Percentiles rank a stretch among this genome's conserved stretches.
These are phyloP conservation scores for Amylostereum areolatum DNA, from an alignment of 1,284 basidiomycete genomes.

Conservation along the genomic window DNA sequence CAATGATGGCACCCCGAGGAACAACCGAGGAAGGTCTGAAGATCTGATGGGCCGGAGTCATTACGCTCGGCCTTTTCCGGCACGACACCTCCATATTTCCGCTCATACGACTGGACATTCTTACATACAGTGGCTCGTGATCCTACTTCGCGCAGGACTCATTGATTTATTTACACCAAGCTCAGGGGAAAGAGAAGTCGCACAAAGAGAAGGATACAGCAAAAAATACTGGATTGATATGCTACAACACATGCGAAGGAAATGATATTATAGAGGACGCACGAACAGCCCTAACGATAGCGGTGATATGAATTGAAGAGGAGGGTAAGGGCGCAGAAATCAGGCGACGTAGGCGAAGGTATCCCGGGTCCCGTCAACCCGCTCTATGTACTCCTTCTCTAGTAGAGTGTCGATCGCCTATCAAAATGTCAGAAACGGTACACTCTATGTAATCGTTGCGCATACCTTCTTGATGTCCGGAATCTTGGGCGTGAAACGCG, in stretches of 20 bases:
- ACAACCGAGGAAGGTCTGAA: too few relatives aligned
- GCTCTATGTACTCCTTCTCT: slow-evolving; percentile 97
- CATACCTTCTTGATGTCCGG: slow-evolving; percentile 85
- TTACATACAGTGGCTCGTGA: too few relatives aligned
- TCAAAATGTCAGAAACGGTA: slow-evolving; percentile 22
- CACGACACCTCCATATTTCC: too few relatives aligned
- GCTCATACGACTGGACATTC: too few relatives aligned
- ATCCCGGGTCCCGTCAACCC: slow-evolving; percentile 78
- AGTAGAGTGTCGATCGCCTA: slow-evolving; percentile 96
- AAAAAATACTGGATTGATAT: slow-evolving; percentile 6
- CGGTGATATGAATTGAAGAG: background rate
- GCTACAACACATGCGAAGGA: slow-evolving; percentile 5
- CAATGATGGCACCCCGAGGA: too few relatives aligned
- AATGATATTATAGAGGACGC: background rate
- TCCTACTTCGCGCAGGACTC: slow-evolving; percentile 14
- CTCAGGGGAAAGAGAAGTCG: background rate
- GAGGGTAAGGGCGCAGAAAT: slow-evolving; percentile 12
- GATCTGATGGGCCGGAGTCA: too few relatives aligned
- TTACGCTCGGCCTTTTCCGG: too few relatives aligned
- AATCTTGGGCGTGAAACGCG: slow-evolving; percentile 86
- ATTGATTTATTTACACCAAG: slow-evolving; percentile 11
- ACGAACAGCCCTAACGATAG: background rate
- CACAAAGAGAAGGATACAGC: background rate
- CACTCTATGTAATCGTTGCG: slow-evolving; percentile 1
- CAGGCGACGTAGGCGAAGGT: slow-evolving; percentile 75